Evolutionary conservation across 495 filamentous ascomycete species (phyloP), one percentile per base, ranked within the genome.

Genomic region (Bryoglossum gracile): DNA sequence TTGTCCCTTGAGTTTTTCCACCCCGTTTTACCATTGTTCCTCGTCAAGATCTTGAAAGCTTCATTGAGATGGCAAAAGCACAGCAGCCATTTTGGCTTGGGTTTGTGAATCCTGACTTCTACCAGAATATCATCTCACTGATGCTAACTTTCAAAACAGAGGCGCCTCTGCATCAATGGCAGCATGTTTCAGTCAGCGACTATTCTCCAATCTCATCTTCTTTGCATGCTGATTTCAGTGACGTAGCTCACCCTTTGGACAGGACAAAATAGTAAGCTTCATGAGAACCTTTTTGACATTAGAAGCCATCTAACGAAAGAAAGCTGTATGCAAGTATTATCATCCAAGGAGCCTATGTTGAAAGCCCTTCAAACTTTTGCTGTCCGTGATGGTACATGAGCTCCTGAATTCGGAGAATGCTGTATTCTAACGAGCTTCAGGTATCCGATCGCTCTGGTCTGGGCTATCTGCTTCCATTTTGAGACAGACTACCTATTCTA

Each of bases 271-370:
- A 69, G 63, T 64, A 59, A 39, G 58, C 14, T 40, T 4, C 14
- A 17, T 43, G n/a, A 33, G 2, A 3, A 9, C 1, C 4, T 22
- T 4, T 3, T 9, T 19, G 11, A 17, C 1, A 28, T 26, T 8
- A 2, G 38, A 38, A 45, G 16, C 36, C 21, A 17, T 33, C 32
- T 26, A 17, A 41, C 32, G 23, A n/a, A 14, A 3, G 17, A 8
- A 34, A 68, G 63, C 43, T 65, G 64, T 16, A 69, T 69, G 59
- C 66, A 69, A 51, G 63, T 69, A 34, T 60, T 63, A 21, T 59
- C 61, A 21, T 56, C 59, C 4, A 55, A 59, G 33, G 46, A 59
- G 17, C 54, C 64, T n/a, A 62, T 63, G 57, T 51, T 65, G n/a
- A 57, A 53, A 21, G 63, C 62, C 0, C 51, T 67, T 4, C 56